Base-by-base conservation (phyloP, 805 yeast species). In the Grigorovia yakushimaensis region DNA sequence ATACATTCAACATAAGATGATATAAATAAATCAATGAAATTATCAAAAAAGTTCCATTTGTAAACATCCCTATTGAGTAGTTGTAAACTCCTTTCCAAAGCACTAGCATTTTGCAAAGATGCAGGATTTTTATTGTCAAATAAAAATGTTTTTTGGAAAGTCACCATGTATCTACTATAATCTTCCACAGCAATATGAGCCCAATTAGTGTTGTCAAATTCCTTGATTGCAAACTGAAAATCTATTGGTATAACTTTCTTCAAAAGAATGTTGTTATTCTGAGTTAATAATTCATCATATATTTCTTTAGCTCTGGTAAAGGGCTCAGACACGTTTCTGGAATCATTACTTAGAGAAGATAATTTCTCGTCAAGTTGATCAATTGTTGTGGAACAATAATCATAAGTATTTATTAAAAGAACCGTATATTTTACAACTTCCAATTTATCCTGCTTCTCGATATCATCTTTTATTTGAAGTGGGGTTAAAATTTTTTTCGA, bases 341-440 rank as follows among this genome's bases (percentile, higher is more conserved):
- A 53, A 62, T 71, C 56, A 65, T 67, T 60, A 33, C 75, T 65
- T 63, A 73, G 55, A 42, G 69, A 69, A 59, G 62, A 49, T 15
- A 79, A 64, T 54, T 78, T 78, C 22, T 82, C 84, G 54, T 81
- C 88, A 41, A 93, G 67, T 60, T 93, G 97, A 11, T 73, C 74
- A 2, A 82, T 77, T 2, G 96, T 93, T 10, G 78, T 72, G 17
- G 86, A 77, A 49, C 95, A 82, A 62, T 89, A 93, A 60, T 91
- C 96, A 1, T 95, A 88, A 0, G 98, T 91, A 55, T 88, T 87
- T 35, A 91, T 67, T 9, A 88, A 75, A 59, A 87, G 68, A 24
- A 93, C 81, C 1, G 85, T 72, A 49, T 83, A 77, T 41, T 73
- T 74, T 18, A 86, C 67, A 1, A 86, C 81, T 23, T 78, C 74